Base-by-base conservation (phyloP, 148 eudicot genomes). In the Vaccinium darrowii region DNA sequence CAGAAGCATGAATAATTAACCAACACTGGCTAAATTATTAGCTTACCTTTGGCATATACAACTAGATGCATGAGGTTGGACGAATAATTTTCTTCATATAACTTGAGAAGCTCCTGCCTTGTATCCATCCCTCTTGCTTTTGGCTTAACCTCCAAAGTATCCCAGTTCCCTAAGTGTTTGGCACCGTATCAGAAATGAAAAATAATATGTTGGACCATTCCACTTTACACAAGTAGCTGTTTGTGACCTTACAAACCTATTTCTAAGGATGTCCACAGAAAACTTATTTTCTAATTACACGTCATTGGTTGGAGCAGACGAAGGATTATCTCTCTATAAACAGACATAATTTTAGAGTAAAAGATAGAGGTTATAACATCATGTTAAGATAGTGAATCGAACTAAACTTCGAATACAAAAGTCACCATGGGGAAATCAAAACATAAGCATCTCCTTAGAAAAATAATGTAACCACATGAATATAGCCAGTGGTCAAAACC, bases 61-160 rank as follows among this genome's bases (percentile, higher is more conserved):
- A 95, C 99, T 79, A 96, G 94, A 84, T 91, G 93, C 99, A 96
- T 95, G 81, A 93, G 91, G 88, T 95, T 96, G 83, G 99, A 89
- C 79, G 98, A 96, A 88, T 96, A 96, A 83, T 96, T 86, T 82
- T 94, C 91, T 74, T 90, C 84, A 82, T 96, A 94, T 62, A 96
- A 96, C 87, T 92, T 91, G 86, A 96, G 86, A 84, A 96, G 92
- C 82, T 96, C 98, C 16, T 92, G 85, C 87, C 98, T 92, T 51
- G 99, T 94, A 85, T 93, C 89, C 56, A 93, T 62, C 39, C 96
- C 96, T 86, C 93, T 93, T 89, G 90, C 93, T 88, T 93, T 93
- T 86, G 99, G 99, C 36, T 90, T 89, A 54, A 91, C 96, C 84
- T 92, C 98, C 91, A 96, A 86, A 39, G 99, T 95, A 47, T 95